A percentile compares a stretch with the other conserved stretches of the same genome.
phyloP scores from a whole-genome alignment of 306 rosid species.

The Ormosia semicastrata region DNA sequence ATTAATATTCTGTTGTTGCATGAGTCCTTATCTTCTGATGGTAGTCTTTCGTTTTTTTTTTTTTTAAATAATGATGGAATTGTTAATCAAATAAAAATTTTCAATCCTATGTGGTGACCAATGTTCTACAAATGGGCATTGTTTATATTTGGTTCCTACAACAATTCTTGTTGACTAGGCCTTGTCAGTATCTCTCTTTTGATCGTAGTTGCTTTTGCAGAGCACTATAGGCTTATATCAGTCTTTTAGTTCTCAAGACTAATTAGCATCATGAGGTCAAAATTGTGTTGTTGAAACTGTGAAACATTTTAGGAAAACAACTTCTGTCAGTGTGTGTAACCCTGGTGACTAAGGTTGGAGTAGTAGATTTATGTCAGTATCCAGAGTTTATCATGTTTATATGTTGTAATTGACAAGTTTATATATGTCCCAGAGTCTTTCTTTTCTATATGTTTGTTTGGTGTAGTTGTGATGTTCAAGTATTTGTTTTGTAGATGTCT shows the following conservation, averaged over 20 bases:
- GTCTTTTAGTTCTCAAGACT: not conserved
- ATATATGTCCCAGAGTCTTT: not conserved
- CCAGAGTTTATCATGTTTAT: not conserved
- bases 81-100: not conserved
- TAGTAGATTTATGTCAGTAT: not conserved
- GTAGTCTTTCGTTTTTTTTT: not conserved
- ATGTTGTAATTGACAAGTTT: not conserved
- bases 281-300: not conserved
- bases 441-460: not conserved
- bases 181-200: not conserved
- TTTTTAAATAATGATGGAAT: not conserved
- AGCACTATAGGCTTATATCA: not conserved
- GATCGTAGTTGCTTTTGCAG: not conserved
- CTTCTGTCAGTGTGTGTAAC: not conserved
- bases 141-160: not conserved
- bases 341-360: not conserved
- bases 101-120: not conserved
- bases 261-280: not conserved
- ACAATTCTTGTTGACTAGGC: not conserved
- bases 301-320: not conserved
- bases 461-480: not conserved
- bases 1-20: not conserved
- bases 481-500: slow-evolving; percentile 19
- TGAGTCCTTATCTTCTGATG: not conserved
- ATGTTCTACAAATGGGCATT: not conserved